These are phyloP conservation scores for Penicillium sp. DNA, from an alignment of 2,329 filamentous ascomycete genomes.

Conservation along the genomic window DNA sequence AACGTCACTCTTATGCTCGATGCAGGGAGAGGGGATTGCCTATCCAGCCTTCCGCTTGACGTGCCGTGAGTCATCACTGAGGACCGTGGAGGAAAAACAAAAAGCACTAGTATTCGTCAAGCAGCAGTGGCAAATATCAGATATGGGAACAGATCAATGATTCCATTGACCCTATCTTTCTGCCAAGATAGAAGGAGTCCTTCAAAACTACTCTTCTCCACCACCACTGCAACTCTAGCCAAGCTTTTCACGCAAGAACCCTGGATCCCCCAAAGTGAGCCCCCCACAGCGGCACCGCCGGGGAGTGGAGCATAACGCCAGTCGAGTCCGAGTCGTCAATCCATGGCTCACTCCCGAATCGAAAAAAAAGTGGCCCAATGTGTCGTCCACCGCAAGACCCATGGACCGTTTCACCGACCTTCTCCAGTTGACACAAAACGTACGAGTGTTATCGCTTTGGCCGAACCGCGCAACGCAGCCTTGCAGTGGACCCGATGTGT, in stretches of 20 bases:
- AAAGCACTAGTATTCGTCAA: background rate
- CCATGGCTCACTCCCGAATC: background rate
- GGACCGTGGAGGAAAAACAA: background rate
- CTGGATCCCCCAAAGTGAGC: background rate
- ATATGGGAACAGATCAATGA: too few species aligned
- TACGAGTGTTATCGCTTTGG: background rate
- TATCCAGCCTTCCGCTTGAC: background rate
- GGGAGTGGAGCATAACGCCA: background rate
- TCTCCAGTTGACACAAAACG: background rate
- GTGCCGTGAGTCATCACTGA: background rate
- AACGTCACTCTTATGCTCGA: background rate
- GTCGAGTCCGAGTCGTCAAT: background rate
- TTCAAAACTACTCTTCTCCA: background rate
- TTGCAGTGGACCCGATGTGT: background rate
- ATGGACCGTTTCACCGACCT: background rate
- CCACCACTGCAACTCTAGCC: background rate
- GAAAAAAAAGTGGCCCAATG: background rate
- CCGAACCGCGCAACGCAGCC: background rate
- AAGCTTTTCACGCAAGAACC: background rate
- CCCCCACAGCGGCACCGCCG: background rate
- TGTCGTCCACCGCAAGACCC: background rate
- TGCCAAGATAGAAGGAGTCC: too few species aligned
- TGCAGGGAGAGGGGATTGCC: background rate
- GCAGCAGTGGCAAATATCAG: background rate
- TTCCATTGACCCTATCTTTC: too few species aligned